Evolutionary conservation across 768 basidiomycete genomes (phyloP).

Genomic region (Suillus ampliporus): DNA sequence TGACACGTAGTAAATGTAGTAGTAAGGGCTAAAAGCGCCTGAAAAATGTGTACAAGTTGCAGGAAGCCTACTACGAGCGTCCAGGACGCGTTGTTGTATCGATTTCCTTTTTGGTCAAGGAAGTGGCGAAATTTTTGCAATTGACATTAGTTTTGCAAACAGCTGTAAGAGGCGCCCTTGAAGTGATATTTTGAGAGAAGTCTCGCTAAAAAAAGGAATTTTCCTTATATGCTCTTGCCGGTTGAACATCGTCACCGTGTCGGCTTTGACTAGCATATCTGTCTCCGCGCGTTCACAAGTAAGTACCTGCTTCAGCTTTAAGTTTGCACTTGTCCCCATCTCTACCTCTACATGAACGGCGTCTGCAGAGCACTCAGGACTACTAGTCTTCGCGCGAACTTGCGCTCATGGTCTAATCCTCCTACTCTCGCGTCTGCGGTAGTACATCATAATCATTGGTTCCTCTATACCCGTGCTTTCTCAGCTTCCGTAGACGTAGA

Average conservation of each 20-base stretch:
- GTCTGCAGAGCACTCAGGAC: not conserved
- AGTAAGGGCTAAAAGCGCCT: too few relatives aligned
- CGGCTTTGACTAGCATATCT: not conserved
- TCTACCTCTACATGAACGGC: slow-evolving; percentile 2
- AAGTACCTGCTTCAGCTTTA: not conserved
- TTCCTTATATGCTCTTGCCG: too few relatives aligned
- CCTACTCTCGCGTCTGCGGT: not conserved
- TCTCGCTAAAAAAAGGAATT: too few relatives aligned
- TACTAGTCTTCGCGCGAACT: not conserved
- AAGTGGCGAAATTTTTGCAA: too few relatives aligned
- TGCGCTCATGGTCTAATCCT: not conserved
- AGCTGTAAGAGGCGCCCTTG: too few relatives aligned
- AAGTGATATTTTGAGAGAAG: too few relatives aligned
- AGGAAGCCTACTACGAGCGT: too few relatives aligned
- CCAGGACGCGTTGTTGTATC: too few relatives aligned
- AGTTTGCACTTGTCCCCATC: not conserved
- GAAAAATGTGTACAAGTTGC: too few relatives aligned
- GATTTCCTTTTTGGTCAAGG: too few relatives aligned
- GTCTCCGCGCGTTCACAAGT: not conserved
- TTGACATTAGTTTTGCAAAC: too few relatives aligned
- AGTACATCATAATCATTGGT: not conserved
- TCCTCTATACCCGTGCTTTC: slow-evolving; percentile 2
- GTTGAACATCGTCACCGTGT: not conserved
- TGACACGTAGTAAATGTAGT: too few relatives aligned
- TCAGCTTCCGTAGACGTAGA: slow-evolving; percentile 7